A percentile compares a stretch with the other conserved stretches of the same genome.
Evolutionary conservation across 768 basidiomycete species (phyloP).

Genomic region (Austroboletus festivus): DNA sequence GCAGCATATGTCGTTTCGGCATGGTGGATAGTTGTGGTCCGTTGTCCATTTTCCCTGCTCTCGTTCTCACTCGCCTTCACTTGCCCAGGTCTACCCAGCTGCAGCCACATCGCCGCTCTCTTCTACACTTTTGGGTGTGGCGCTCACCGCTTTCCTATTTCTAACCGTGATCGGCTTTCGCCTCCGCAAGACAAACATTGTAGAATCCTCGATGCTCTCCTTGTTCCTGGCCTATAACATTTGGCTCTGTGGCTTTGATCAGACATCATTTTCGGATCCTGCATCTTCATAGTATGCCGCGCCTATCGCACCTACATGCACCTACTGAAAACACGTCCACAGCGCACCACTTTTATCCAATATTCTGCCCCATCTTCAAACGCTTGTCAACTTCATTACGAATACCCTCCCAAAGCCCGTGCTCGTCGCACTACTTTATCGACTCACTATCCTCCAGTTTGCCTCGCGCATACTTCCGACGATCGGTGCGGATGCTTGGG

Average conservation of each 20-base stretch:
- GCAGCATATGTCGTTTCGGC: conserved; percentile 77
- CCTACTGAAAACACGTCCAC: conserved; percentile 8
- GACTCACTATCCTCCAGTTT: conserved; percentile 74
- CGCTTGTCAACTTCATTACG: conserved; percentile 74
- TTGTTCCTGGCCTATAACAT: conserved; percentile 88
- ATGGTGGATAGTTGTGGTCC: conserved; percentile 81
- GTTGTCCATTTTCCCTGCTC: conserved; percentile 29
- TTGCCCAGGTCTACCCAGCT: conserved; percentile 68
- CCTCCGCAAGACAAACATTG: conserved; percentile 83
- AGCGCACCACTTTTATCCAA: conserved; percentile 78
- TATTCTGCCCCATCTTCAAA: conserved; percentile 77
- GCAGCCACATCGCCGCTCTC: conserved; percentile 83
- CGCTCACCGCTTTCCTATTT: conserved; percentile 85
- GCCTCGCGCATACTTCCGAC: conserved; percentile 82
- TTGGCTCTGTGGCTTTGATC: conserved; percentile 84
- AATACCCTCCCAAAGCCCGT: conserved; percentile 86
- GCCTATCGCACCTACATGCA: not conserved
- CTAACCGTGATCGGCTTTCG: conserved; percentile 90
- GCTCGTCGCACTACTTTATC: conserved; percentile 73
- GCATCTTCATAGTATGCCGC: conserved; percentile 71
- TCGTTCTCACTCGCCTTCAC: conserved; percentile 10
- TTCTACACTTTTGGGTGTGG: conserved; percentile 84
- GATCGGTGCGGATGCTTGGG: conserved; percentile 80
- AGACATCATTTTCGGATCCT: conserved; percentile 67
- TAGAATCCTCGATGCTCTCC: conserved; percentile 86